Percentiles rank a stretch among this genome's conserved stretches.
Evolutionary conservation across 345 rosid species (phyloP).

Genomic region (Lumnitzera littorea): DNA sequence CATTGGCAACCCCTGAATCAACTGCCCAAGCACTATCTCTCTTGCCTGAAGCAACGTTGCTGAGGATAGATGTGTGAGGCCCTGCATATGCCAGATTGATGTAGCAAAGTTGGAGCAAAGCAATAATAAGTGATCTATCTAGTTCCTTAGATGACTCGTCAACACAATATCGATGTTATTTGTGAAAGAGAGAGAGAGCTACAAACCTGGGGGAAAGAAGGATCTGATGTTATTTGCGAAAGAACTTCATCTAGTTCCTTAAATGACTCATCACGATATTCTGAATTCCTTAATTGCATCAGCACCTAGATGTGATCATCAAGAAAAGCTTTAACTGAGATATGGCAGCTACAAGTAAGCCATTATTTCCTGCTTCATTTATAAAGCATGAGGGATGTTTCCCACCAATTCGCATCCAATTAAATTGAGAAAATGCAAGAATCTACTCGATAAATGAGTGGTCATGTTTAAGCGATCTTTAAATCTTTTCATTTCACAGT

Average conservation of each 20-base stretch:
- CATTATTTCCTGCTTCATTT: background rate
- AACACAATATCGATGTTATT: no score
- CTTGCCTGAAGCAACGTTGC: slow-evolving; percentile 39
- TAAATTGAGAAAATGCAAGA: no score
- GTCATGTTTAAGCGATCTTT: no score
- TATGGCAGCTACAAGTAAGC: background rate
- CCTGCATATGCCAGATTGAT: slow-evolving; percentile 31
- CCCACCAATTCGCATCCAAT: no score
- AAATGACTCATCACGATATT: slow-evolving; percentile 36
- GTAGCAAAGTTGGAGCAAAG: background rate
- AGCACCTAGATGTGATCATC: slow-evolving; percentile 28
- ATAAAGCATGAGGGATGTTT: no score
- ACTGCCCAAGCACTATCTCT: slow-evolving; percentile 34
- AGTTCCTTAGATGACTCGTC: no score
- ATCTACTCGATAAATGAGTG: no score
- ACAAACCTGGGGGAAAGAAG: slow-evolving; percentile 74
- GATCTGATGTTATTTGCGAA: slow-evolving; percentile 35
- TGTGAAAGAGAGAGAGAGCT: background rate
- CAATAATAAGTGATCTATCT: background rate
- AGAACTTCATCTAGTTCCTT: slow-evolving; percentile 59
- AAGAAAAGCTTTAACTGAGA: background rate
- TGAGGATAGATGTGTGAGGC: slow-evolving; percentile 57
- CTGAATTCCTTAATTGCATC: slow-evolving; percentile 29
- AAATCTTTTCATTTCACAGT: no score
- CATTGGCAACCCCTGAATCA: slow-evolving; percentile 42